These are phyloP conservation scores for Emergomyces africanus DNA, from an alignment of 2,329 filamentous ascomycete genomes.

Conservation along the genomic window DNA sequence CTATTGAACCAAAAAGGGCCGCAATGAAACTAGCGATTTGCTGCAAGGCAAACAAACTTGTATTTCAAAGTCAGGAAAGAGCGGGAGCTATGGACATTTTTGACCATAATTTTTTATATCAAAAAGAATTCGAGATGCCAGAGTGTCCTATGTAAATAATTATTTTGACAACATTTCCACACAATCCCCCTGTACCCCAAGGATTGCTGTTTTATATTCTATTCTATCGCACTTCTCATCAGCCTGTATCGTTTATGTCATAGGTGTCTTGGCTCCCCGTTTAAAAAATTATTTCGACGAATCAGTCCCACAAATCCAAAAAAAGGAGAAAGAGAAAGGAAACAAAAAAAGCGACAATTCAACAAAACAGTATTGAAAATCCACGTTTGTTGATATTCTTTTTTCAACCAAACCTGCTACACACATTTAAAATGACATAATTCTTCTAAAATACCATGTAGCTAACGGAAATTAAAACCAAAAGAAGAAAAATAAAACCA, in stretches of 20 bases:
- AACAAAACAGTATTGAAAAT: constrained; percentile 3
- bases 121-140: background rate
- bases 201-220: background rate
- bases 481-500: background rate
- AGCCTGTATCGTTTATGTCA: constrained; percentile 2
- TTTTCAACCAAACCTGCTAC: background rate
- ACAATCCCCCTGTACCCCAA: background rate
- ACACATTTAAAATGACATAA: background rate
- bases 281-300: background rate
- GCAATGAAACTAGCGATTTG: constrained; percentile 5
- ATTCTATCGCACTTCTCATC: background rate
- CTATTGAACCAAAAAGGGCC: constrained; percentile 26
- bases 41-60: background rate
- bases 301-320: background rate
- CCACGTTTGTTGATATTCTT: too few species aligned
- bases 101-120: background rate
- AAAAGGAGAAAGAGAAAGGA: constrained; percentile 8
- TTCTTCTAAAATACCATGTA: background rate
- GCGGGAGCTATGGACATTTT: background rate
- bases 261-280: background rate
- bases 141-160: background rate
- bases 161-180: background rate
- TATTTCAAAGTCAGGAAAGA: background rate
- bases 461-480: background rate
- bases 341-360: constrained; percentile 3